phyloP scores from a whole-genome alignment of 108 stramenopile species.

The Schizochytrium sp. region DNA sequence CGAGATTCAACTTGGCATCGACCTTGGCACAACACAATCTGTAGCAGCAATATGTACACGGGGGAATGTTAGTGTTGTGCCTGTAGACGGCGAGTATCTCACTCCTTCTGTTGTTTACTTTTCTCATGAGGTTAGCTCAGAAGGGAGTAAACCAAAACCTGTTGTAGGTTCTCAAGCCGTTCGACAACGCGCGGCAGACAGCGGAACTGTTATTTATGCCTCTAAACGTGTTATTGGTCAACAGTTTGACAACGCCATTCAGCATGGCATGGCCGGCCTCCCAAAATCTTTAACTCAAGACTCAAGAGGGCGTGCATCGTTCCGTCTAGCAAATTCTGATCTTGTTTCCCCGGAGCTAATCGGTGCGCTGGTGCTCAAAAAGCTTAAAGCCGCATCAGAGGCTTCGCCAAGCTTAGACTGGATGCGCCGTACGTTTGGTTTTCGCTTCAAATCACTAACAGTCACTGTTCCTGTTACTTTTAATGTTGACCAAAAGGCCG shows the following conservation, averaged over 20 bases:
- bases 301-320: slow-evolving; percentile 10
- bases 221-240: slow-evolving; percentile 48
- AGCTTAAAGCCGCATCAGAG: slow-evolving; percentile 38
- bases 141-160: not conserved
- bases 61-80: slow-evolving; percentile 40
- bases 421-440: slow-evolving; percentile 43
- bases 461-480: slow-evolving; percentile 48
- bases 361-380: slow-evolving; percentile 47
- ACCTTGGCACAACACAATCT: slow-evolving; percentile 34
- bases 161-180: slow-evolving; percentile 26
- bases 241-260: slow-evolving; percentile 17
- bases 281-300: not conserved
- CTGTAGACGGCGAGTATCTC: not conserved
- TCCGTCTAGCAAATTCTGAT: slow-evolving; percentile 29
- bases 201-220: slow-evolving; percentile 14
- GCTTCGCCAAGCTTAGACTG: slow-evolving; percentile 2
- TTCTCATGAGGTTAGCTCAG: not conserved
- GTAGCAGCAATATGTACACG: slow-evolving; percentile 53
- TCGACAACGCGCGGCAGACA: not conserved
- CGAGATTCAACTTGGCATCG: slow-evolving; percentile 39
- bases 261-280: not conserved
- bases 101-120: slow-evolving; percentile 44
- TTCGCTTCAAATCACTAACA: slow-evolving; percentile 13
- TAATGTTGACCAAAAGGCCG: slow-evolving; percentile 33
- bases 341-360: slow-evolving; percentile 17